phyloP scores from a whole-genome alignment of 805 yeast species.

The Lachancea fermentati region DNA sequence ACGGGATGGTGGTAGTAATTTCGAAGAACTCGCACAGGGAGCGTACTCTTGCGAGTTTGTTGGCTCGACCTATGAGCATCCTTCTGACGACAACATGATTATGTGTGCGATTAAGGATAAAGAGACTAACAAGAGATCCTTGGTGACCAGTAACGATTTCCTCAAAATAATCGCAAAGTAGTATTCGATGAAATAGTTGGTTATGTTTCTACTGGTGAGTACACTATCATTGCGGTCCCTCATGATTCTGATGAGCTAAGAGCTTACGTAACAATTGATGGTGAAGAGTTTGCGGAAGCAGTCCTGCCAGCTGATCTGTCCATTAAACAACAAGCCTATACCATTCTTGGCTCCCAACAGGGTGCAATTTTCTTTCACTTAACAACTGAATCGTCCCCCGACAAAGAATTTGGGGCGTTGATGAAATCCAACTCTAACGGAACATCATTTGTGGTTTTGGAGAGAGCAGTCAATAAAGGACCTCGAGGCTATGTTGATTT shows the following conservation, averaged over 20 bases:
- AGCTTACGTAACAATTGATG: conserved; percentile 77
- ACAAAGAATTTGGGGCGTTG: conserved; percentile 66
- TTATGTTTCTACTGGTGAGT: conserved; percentile 65
- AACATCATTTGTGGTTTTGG: conserved; percentile 68
- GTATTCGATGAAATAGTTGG: conserved; percentile 62
- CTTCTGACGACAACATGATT: conserved; percentile 46
- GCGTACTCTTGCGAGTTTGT: conserved; percentile 63
- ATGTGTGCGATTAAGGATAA: conserved; percentile 52
- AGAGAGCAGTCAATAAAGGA: conserved; percentile 71
- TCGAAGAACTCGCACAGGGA: conserved; percentile 47
- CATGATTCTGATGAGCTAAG: conserved; percentile 47
- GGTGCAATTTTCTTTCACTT: conserved; percentile 78
- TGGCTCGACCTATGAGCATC: conserved; percentile 44
- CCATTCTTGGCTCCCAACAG: conserved; percentile 67
- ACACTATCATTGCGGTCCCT: conserved; percentile 63
- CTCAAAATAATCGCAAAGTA: conserved; percentile 38
- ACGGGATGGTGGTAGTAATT: conserved; percentile 59
- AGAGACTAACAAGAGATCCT: conserved; percentile 26
- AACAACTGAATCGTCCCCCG: conserved; percentile 50
- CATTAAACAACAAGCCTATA: conserved; percentile 64
- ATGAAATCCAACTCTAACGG: conserved; percentile 91
- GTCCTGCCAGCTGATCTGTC: conserved; percentile 62
- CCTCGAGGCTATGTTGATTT: conserved; percentile 75
- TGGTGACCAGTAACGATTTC: conserved; percentile 50
- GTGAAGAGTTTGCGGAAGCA: conserved; percentile 68